Evolutionary conservation across 2,329 filamentous ascomycete species (phyloP).

Genomic region (Ceratocystis ficicola): DNA sequence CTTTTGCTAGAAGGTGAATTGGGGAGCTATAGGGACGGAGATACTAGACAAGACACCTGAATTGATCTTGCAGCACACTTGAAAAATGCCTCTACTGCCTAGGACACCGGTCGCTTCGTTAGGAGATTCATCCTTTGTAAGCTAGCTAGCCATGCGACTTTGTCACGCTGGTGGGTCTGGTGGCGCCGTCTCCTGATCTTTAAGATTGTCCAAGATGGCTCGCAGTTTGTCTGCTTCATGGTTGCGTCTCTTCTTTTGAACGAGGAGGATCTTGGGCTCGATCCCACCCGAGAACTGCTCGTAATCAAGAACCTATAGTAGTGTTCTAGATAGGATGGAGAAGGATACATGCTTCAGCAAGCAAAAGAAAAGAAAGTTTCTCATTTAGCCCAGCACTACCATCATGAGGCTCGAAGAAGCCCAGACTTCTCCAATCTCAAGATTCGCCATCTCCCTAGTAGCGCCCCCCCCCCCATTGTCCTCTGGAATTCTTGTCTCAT

Average conservation of each 20-base stretch:
- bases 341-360: background rate
- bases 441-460: background rate
- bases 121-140: too few relatives aligned
- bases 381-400: background rate
- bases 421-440: background rate
- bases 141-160: too few relatives aligned
- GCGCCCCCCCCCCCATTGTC: too few relatives aligned
- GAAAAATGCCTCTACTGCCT: too few relatives aligned
- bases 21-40: too few relatives aligned
- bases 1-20: too few relatives aligned
- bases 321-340: background rate
- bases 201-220: background rate
- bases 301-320: background rate
- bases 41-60: too few relatives aligned
- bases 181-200: background rate
- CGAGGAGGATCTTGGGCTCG: background rate
- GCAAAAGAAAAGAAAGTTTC: background rate
- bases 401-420: background rate
- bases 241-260: background rate
- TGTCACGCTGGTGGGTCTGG: too few relatives aligned
- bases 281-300: background rate
- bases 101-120: too few relatives aligned
- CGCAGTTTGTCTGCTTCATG: background rate
- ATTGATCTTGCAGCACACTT: too few relatives aligned
- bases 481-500: too few relatives aligned